Conservation (phyloP, 176 grass and related monocot genomes). For the Phragmites australis region DNA sequence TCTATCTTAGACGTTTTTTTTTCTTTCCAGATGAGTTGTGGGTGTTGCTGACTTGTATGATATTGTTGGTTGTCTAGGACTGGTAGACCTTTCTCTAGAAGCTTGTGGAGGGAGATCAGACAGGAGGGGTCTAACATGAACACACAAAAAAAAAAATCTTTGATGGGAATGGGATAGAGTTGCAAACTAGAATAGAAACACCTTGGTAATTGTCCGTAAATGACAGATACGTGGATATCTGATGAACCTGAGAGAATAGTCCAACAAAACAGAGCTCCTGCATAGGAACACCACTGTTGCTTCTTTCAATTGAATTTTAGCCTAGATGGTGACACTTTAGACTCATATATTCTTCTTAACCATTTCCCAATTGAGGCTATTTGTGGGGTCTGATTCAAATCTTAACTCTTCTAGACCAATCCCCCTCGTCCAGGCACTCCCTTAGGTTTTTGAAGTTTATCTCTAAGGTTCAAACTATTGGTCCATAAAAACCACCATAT, state of each 20-base stretch:
- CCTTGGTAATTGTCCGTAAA: not conserved
- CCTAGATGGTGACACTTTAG: not conserved
- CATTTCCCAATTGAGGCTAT: not conserved
- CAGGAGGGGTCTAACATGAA: not conserved
- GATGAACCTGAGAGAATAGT: slow-evolving; percentile 21
- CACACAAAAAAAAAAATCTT: not conserved
- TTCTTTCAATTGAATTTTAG: slow-evolving; percentile 23
- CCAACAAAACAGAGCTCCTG: not conserved
- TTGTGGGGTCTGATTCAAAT: not conserved
- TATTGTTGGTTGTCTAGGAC: not conserved
- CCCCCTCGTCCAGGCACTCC: too few relatives aligned
- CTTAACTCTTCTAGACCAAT: not conserved
- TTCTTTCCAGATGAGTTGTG: not conserved
- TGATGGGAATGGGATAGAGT: not conserved
- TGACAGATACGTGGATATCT: slow-evolving; percentile 19
- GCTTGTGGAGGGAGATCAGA: not conserved
- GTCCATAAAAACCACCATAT: not conserved
- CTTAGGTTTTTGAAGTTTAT: too few relatives aligned
- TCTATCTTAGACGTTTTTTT: not conserved
- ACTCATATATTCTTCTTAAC: not conserved
- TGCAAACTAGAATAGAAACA: not conserved
- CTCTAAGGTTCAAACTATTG: not conserved
- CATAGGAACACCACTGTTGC: not conserved
- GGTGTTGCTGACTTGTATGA: not conserved
- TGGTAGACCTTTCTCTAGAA: slow-evolving; percentile 11